Percentiles rank a stretch among this genome's conserved stretches.
Conservation (phyloP, 2,329 filamentous ascomycete genomes). For the Aspergillus flavus region DNA sequence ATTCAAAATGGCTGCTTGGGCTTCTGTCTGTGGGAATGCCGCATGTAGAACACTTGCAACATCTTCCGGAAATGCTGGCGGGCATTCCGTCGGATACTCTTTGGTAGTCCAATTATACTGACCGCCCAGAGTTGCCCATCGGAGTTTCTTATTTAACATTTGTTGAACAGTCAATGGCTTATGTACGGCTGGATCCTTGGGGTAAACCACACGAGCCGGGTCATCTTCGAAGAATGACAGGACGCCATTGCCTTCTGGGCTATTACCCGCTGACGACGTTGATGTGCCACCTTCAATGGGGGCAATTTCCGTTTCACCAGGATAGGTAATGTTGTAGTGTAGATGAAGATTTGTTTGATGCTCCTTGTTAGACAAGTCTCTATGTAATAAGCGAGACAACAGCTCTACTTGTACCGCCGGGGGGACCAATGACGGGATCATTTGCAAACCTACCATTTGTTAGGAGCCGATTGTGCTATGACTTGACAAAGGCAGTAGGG, state of each 20-base stretch:
- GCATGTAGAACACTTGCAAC: constrained; percentile 67
- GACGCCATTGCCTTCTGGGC: not conserved
- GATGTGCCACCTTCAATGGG: constrained; percentile 25
- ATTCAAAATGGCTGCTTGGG: constrained; percentile 92
- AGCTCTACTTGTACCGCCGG: constrained; percentile 68
- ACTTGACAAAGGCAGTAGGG: not conserved
- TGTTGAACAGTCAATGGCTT: constrained; percentile 70
- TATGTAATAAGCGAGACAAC: constrained; percentile 74
- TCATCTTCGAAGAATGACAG: constrained; percentile 59
- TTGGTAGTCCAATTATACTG: constrained; percentile 97
- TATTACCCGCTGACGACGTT: constrained; percentile 48
- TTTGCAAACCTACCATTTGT: constrained; percentile 68
- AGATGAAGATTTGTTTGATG: constrained; percentile 91
- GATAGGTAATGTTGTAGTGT: constrained; percentile 73
- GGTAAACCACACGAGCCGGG: constrained; percentile 42
- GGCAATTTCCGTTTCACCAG: constrained; percentile 26
- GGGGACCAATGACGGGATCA: constrained; percentile 76
- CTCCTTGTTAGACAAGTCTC: constrained; percentile 69
- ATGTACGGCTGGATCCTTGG: constrained; percentile 74
- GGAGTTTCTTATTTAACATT: constrained; percentile 76
- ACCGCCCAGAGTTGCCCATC: constrained; percentile 92
- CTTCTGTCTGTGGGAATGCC: constrained; percentile 74
- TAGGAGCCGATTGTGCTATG: constrained; percentile 20
- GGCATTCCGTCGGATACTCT: constrained; percentile 69
- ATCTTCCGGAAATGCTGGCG: constrained; percentile 75